Base-by-base conservation (phyloP, 169 alveolate species). In the Eimeria sp. region DNA sequence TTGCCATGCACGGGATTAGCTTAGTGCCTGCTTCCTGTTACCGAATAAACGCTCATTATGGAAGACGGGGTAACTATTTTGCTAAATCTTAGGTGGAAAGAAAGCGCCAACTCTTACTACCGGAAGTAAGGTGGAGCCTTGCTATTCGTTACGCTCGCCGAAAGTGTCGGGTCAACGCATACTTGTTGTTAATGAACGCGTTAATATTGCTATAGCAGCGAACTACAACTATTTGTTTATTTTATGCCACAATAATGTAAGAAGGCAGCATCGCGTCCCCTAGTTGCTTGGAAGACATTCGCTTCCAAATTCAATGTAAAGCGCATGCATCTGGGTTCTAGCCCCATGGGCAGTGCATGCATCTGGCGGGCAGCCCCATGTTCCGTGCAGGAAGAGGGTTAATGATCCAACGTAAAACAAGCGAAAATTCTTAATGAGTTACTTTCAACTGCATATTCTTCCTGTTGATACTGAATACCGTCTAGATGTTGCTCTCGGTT, bases 321-420 rank as follows among this genome's bases (percentile, higher is more conserved):
- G n/a, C 33, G 83, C 83, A 74, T 74, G 83, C 83, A 74, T 74
- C 56, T 74, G 83, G 66, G 66, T 78, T 54, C 68, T 49, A 78
- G 88, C 66, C 88, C 88, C 88, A 78, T 78, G 68, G 30, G 40
- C 88, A 54, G 68, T 78, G 88, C 88, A 78, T 78, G 88, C 88
- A 78, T 52, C 88, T 78, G 88, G 68, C 88, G 88, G 88, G 88
- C 88, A 78, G 88, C 88, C 88, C 88, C 88, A 78, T 49, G 68
- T 27, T 78, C 43, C 88, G 49, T 30, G 33, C 83, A 74, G 40
- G 82, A 68, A 68, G 77, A 4, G 25, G 77, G 78, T 14, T 25
- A 30, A 30, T 1, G 14, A 74, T 20, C 30, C 18, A 6, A 1
- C 16, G 4, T 74, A 40, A 74, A 37, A 4, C 58, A 37, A 74